Evolutionary conservation across 257 asterid genomes (phyloP), one percentile per base, ranked within the genome.

Genomic region (Eustoma russellianum): DNA sequence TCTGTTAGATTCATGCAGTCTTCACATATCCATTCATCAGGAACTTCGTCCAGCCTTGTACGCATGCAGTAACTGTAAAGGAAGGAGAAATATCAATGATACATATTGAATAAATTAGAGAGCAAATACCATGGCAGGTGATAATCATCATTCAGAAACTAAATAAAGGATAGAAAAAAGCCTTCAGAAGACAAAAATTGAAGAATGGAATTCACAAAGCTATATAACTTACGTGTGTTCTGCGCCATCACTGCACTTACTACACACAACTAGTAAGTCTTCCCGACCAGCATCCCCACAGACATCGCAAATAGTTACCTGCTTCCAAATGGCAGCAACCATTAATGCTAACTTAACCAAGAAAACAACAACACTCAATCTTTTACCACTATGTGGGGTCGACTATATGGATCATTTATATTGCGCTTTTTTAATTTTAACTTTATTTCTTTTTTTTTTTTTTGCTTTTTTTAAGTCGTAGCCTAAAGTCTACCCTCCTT

Each of bases 201-300:
- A 48, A 24, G 17, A 5, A 24, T n/a, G 38, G 46, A 43, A 24
- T 38, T 38, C 15, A 56, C 7, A 33, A 47, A 46, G 15, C 34
- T 10, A 19, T 13, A 11, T 47, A 51, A 51, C 95, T 76, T 76
- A 92, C 99, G 84, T 81, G 66, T 92, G 99, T 68, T 92, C 99
- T 11, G 97, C 97, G 41, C 99, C 97, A 76, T 85, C 97, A 67
- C 72, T 75, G 69, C 99, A 92, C 74, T 70, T 72, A 66, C 80
- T 75, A 70, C 99, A 92, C 59, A 77, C 73, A 68, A 97, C 95
- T 70, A 92, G 99, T 68, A 75, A 74, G 68, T 92, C 85, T 70
- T 88, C 99, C 50, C 85, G 77, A 14, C 97, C 99, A 3, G 93
- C 85, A 78, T 83, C 97, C 65, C 99, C 99, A 64, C 99, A 92